These are phyloP conservation scores for Pelargonium cotyledonis DNA, from an alignment of 441 rosid species.

Conservation along the genomic window DNA sequence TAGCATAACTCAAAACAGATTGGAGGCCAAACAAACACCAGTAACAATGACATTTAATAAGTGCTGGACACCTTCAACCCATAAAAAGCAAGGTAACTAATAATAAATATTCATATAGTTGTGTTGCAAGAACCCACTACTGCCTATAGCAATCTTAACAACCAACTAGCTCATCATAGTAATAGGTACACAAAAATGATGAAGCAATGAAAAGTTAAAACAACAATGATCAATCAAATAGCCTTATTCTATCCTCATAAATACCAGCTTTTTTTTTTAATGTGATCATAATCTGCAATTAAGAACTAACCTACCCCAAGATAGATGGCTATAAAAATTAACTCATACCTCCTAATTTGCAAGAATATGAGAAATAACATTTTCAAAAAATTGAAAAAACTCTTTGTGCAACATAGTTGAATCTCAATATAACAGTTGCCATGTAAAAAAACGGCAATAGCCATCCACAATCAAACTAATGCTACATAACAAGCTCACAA, in stretches of 20 bases:
- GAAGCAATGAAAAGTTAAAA: background rate
- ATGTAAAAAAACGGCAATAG: no score
- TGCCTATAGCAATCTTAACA: background rate
- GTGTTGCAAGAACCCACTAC: background rate
- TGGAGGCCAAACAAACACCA: background rate
- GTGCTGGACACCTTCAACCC: no score
- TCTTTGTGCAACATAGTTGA: background rate
- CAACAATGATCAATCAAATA: background rate
- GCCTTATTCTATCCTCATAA: background rate
- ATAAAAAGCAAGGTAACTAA: no score
- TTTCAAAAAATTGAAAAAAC: background rate
- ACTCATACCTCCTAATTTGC: background rate
- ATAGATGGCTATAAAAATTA: background rate
- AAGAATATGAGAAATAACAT: background rate
- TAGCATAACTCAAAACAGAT: background rate
- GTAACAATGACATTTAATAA: background rate
- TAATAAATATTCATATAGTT: background rate
- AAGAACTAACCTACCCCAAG: background rate
- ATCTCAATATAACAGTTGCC: no score
- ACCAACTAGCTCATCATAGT: background rate
- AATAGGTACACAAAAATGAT: background rate
- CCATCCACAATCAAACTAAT: no score
- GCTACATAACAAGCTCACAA: no score
- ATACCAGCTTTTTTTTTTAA: background rate
- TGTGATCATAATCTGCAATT: background rate